These are phyloP conservation scores for Euphorbia celastroides DNA, from an alignment of 441 rosid species.

Conservation along the genomic window DNA sequence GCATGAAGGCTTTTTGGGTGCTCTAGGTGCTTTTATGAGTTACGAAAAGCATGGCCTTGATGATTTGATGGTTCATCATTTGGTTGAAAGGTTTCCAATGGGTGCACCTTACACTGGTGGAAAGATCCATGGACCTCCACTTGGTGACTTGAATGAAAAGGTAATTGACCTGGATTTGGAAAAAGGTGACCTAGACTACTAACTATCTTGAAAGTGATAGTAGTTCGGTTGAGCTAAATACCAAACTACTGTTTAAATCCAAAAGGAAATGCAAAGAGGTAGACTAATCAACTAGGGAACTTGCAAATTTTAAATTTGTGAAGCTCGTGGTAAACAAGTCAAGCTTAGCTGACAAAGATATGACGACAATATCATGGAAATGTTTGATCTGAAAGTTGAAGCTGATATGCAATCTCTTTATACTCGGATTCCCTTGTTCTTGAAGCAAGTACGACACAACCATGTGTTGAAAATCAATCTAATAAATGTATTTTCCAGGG, in stretches of 20 bases:
- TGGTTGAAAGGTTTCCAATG: constrained; percentile 98
- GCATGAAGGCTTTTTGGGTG: constrained; percentile 99
- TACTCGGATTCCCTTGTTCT: too few species aligned
- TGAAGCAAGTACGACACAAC: too few species aligned
- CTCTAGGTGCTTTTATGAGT: constrained; percentile 99
- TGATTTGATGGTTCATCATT: constrained; percentile 93
- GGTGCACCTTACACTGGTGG: constrained; percentile 98
- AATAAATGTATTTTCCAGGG: too few species aligned
- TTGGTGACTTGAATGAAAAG: constrained; percentile 94
- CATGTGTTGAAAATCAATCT: too few species aligned
- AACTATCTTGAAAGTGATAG: constrained; percentile 8
- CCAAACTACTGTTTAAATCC: too few species aligned
- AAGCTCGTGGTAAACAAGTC: not conserved
- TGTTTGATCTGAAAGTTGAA: too few species aligned
- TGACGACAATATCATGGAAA: too few species aligned
- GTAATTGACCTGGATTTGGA: constrained; percentile 37
- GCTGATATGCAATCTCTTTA: too few species aligned
- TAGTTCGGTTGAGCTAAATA: too few species aligned
- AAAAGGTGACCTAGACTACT: constrained; percentile 11
- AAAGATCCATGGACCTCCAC: constrained; percentile 89
- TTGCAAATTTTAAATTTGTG: not conserved
- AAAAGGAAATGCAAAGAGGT: not conserved
- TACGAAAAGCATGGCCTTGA: constrained; percentile 95
- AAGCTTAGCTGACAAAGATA: not conserved
- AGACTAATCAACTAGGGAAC: not conserved